Conservation (phyloP, 139 green algal species). For the Mesotaenium endlicherianum region DNA sequence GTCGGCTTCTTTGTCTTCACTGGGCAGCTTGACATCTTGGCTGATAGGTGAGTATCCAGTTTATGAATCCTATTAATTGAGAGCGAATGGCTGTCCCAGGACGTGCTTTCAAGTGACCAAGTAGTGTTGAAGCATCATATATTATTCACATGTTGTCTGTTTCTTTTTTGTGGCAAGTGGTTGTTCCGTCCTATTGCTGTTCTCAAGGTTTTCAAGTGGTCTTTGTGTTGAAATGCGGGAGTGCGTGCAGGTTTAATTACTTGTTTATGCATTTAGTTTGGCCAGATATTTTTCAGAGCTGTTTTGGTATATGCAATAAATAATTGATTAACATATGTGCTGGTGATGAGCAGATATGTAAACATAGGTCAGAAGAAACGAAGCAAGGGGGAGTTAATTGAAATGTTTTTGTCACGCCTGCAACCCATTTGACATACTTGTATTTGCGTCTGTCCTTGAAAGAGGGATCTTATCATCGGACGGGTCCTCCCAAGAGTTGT, state of each 20-base stretch:
- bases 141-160: neutral
- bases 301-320: too few species aligned
- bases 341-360: constrained; percentile 29
- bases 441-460: too few species aligned
- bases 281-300: neutral
- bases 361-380: constrained; percentile 37
- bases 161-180: neutral
- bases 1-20: constrained; percentile 48
- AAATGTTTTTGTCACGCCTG: constrained; percentile 30
- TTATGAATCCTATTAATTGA: neutral
- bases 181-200: neutral
- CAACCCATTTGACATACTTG: constrained; percentile 28
- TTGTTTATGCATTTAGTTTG: neutral
- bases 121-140: neutral
- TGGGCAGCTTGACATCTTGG: constrained; percentile 29
- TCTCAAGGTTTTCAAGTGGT: neutral
- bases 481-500: too few species aligned
- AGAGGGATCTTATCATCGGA: too few species aligned
- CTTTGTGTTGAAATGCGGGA: neutral
- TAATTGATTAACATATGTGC: too few species aligned
- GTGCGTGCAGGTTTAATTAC: neutral
- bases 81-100: neutral
- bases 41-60: neutral
- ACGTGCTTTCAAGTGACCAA: neutral
- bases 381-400: constrained; percentile 33